Evolutionary conservation across 805 yeast genomes (phyloP), one percentile per base, ranked within the genome.

Genomic region (Schwanniomyces vanrijiae): DNA sequence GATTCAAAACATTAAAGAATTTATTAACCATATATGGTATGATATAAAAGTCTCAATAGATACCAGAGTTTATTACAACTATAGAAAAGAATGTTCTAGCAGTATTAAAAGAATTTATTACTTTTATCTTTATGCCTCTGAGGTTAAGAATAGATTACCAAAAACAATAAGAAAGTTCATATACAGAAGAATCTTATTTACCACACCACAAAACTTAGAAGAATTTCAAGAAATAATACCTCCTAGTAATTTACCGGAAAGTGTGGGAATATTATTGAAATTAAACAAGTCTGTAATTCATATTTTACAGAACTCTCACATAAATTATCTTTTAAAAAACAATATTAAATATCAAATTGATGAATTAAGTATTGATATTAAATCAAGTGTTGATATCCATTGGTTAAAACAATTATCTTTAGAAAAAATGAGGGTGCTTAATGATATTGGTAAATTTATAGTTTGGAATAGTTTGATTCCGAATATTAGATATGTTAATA

Each of bases 401-500:
- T 61, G 67, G 31, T 71, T 67, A 38, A 56, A 73, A 1, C 77
- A 71, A 48, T 56, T 67, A 38, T 75, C 77, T 1, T 64, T 72
- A 3, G 81, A 77, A 50, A 66, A 63, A 22, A 62, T 75, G 14
- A 56, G 75, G 44, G 50, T 76, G 14, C 50, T 69, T 19, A 60
- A 66, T 5, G 74, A 71, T 46, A 54, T 71, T 6, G 63, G 76
- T 18, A 53, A 55, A 34, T 59, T 65, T 43, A 52, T 68, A 4
- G 48, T 59, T 10, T 68, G 71, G 73, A 52, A 58, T 37, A 46
- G 63, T 13, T 47, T 65, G 20, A 35, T 64, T 6, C 58, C 61
- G 2, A 34, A 54, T 16, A 46, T 64, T 6, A 44, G 43, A 2
- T 47, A 33, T 10, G 26, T 64, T 2, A 55, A 56, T 39, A 44